phyloP scores from a whole-genome alignment of 163 green algal species.

The Scenedesmus sp. region DNA sequence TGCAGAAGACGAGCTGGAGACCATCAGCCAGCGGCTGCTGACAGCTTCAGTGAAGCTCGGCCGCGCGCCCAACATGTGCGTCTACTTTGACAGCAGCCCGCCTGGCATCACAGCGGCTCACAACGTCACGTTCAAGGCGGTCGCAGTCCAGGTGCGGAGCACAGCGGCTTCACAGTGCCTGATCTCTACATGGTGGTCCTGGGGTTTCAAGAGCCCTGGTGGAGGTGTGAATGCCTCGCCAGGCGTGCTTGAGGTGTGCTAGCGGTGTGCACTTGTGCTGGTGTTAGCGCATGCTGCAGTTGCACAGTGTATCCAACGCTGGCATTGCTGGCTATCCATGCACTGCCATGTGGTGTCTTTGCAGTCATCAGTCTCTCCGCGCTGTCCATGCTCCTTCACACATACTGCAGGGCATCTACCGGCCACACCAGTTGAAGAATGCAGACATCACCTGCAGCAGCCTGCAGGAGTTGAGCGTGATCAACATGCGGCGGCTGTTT shows the following conservation, averaged over 20 bases:
- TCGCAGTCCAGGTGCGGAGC: constrained; percentile 69
- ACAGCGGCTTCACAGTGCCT: too few species aligned
- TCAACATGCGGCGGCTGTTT: constrained; percentile 93
- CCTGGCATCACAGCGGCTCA: constrained; percentile 89
- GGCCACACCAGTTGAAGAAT: constrained; percentile 78
- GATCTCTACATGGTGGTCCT: too few species aligned
- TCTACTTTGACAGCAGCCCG: constrained; percentile 85
- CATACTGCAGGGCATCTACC: constrained; percentile 59
- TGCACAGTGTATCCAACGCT: too few species aligned
- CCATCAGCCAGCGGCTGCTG: constrained; percentile 83
- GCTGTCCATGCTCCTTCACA: neutral
- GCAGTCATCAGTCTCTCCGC: neutral
- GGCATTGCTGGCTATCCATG: too few species aligned
- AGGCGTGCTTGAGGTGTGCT: too few species aligned
- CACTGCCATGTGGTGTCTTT: too few species aligned
- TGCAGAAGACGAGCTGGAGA: constrained; percentile 92
- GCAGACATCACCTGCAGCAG: constrained; percentile 88
- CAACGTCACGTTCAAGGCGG: constrained; percentile 92
- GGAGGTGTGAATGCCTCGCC: too few species aligned
- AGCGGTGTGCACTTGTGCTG: too few species aligned
- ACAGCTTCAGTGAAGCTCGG: constrained; percentile 89
- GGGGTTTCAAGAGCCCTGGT: too few species aligned
- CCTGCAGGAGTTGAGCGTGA: constrained; percentile 86
- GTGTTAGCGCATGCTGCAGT: too few species aligned
- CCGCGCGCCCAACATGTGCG: constrained; percentile 87